Evolutionary conservation across 331 rosid species (phyloP), one percentile per base, ranked within the genome.

Genomic region (Malus hybrid): DNA sequence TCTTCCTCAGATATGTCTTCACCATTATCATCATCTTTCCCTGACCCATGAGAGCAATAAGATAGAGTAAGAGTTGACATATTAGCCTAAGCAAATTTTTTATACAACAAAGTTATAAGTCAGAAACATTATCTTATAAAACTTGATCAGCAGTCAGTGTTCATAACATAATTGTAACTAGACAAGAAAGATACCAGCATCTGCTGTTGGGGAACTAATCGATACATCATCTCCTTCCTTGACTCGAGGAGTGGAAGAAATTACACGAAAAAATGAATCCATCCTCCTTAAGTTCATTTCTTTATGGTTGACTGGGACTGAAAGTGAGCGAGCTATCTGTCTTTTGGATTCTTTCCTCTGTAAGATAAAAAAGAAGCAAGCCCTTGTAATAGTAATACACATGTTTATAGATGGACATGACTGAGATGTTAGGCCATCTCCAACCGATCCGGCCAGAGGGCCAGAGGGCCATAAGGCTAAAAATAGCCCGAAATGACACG

Each of bases 1-100:
- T 94, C 96, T 81, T 92, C 97, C 85, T 90, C 92, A 44, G 90
- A 82, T 81, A 94, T 92, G 84, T 94, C 99, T 86, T 94, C 99
- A 70, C 97, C 97, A 34, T 77, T 82, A 28, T 63, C 81, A 61
- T 75, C 85, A 20, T 84, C 83, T 18, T 72, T 85, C 78, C 87
- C 99, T 94, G 86, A 76, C 77, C 74, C 82, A 78, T 56, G 28
- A 79, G 75, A 83, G 30, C 24, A 56, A 66, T 3, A 75, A 75
- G 82, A 66, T 32, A 73, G 52, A 63, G 42, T 72, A 70, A 68
- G 44, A 7, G 48, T 73, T 68, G 39, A 10, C 71, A 77, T 53
- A 58, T 30, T 44, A 20, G 52, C 72, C 39, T 13, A 18, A 14
- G 9, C 0, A 33, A 48, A 20, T 33, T 13, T 53, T 18, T 70